phyloP scores from a whole-genome alignment of 2,329 filamentous ascomycete species.

The Colletotrichum aenigma region DNA sequence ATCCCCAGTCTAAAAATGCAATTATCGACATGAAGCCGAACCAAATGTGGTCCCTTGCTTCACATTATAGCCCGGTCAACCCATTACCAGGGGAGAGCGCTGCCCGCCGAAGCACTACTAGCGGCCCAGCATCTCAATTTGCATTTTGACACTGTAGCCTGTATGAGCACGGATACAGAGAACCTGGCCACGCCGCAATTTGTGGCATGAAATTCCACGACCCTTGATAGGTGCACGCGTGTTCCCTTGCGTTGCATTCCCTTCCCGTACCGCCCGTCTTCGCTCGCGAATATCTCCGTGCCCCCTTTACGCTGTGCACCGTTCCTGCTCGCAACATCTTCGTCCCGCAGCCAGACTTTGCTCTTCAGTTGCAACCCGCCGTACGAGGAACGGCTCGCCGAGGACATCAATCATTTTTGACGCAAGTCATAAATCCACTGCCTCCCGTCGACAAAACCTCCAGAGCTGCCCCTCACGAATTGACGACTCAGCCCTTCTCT shows the following conservation, averaged over 20 bases:
- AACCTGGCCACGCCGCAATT: not conserved
- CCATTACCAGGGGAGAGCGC: not conserved
- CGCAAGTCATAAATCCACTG: not conserved
- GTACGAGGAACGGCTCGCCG: not conserved
- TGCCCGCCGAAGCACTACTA: not conserved
- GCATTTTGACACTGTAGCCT: not conserved
- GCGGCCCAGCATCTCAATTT: not conserved
- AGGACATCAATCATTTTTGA: not conserved
- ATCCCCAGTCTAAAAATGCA: not conserved
- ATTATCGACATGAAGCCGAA: not conserved
- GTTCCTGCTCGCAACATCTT: not conserved
- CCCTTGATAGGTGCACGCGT: slow-evolving; percentile 19
- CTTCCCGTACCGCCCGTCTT: slow-evolving; percentile 1
- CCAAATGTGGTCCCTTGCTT: not conserved
- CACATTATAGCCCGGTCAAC: not conserved
- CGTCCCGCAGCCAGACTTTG: not conserved
- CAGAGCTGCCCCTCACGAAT: not conserved
- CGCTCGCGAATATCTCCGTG: not conserved
- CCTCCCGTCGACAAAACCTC: not conserved
- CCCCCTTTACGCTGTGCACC: slow-evolving; percentile 5
- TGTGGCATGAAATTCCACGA: slow-evolving; percentile 1
- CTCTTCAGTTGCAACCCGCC: not conserved
- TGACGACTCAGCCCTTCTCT: not conserved
- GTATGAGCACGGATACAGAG: not conserved
- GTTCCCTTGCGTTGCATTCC: slow-evolving; percentile 18